phyloP scores from a whole-genome alignment of 257 asterid species.

The Nicotiana benthamiana region DNA sequence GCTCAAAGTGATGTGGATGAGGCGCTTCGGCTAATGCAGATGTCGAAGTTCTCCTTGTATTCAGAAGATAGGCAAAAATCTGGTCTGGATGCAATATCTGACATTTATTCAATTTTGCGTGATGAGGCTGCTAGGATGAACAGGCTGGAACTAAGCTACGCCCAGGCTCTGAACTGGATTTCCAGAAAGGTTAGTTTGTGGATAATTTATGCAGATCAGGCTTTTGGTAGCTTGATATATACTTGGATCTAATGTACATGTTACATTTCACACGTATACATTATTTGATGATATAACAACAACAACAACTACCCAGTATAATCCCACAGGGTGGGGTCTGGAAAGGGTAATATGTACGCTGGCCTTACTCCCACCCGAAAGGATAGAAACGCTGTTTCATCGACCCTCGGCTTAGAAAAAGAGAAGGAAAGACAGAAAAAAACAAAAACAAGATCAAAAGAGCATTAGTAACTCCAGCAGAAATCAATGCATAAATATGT shows the following conservation, averaged over 20 bases:
- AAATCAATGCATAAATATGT: too few species aligned
- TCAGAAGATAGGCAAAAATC: slow-evolving; percentile 88
- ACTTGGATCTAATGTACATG: neutral
- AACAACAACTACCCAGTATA: too few species aligned
- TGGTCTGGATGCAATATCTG: slow-evolving; percentile 93
- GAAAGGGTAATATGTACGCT: too few species aligned
- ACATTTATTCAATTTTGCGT: slow-evolving; percentile 87
- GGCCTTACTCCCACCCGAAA: too few species aligned
- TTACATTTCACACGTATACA: neutral
- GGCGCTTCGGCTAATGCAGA: slow-evolving; percentile 96
- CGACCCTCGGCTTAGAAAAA: too few species aligned
- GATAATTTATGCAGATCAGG: neutral
- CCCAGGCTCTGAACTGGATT: slow-evolving; percentile 97
- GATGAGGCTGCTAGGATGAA: slow-evolving; percentile 90
- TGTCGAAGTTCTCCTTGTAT: slow-evolving; percentile 96
- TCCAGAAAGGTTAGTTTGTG: slow-evolving; percentile 77
- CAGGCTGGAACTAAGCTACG: slow-evolving; percentile 78
- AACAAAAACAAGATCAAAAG: too few species aligned
- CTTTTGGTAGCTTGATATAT: neutral
- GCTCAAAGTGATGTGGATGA: slow-evolving; percentile 98
- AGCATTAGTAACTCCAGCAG: too few species aligned
- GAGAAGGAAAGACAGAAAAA: too few species aligned
- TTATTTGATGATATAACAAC: neutral
- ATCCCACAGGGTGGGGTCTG: too few species aligned
- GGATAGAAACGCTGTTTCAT: too few species aligned